phyloP scores from a whole-genome alignment of 2,329 filamentous ascomycete species.

The Plectosphaerella plurivora region DNA sequence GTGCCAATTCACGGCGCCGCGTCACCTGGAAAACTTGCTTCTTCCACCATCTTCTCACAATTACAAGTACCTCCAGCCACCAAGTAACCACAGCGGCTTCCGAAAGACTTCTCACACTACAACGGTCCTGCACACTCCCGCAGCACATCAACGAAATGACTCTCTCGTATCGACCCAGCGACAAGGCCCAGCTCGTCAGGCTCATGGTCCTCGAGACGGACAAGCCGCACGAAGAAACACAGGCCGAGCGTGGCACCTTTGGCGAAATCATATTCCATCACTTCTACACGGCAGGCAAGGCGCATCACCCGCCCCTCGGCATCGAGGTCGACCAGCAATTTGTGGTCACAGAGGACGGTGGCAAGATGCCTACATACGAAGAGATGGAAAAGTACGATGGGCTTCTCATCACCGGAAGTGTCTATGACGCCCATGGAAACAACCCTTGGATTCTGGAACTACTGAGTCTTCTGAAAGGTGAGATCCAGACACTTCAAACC shows the following conservation, averaged over 20 bases:
- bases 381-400: constrained; percentile 64
- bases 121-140: too few relatives aligned
- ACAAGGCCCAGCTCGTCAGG: constrained; percentile 17
- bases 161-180: background rate
- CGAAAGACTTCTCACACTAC: too few relatives aligned
- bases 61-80: too few relatives aligned
- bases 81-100: too few relatives aligned
- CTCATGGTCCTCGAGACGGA: constrained; percentile 57
- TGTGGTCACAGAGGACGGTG: constrained; percentile 44
- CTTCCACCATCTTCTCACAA: too few relatives aligned
- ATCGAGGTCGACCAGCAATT: constrained; percentile 52
- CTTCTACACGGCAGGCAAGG: constrained; percentile 44
- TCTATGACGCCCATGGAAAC: constrained; percentile 66
- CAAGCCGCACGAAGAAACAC: constrained; percentile 45
- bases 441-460: constrained; percentile 70
- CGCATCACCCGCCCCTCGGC: constrained; percentile 47
- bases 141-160: background rate
- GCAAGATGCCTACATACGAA: constrained; percentile 37
- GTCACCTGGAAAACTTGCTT: too few relatives aligned
- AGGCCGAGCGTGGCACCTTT: constrained; percentile 45
- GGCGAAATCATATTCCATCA: constrained; percentile 48
- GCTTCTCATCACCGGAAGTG: constrained; percentile 68
- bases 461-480: constrained; percentile 49
- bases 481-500: constrained; percentile 1
- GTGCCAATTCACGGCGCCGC: too few relatives aligned